phyloP scores from a whole-genome alignment of 345 rosid species.

The Linum lewisii region DNA sequence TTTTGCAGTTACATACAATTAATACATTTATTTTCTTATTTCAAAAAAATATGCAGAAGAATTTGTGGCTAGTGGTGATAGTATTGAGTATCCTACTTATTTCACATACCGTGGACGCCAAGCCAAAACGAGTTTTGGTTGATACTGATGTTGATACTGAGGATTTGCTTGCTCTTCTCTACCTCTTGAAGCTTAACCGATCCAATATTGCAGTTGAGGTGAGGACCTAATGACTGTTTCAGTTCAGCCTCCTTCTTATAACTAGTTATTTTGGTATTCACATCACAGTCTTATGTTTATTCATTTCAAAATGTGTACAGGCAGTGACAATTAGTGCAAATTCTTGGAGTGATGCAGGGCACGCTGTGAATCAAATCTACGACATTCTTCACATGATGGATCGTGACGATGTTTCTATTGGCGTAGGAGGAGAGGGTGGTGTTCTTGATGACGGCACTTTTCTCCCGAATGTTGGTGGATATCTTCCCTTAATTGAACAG shows the following conservation, averaged over 20 bases:
- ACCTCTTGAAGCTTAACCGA: conserved; percentile 22
- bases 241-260: too few species aligned
- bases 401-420: conserved; percentile 21
- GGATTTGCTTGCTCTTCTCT: conserved; percentile 24
- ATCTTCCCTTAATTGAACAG: conserved; percentile 23
- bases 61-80: background rate
- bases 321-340: conserved; percentile 21
- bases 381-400: conserved; percentile 21
- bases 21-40: too few species aligned
- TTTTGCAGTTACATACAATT: too few species aligned
- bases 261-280: too few species aligned
- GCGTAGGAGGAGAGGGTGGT: conserved; percentile 27
- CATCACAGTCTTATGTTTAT: background rate
- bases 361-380: conserved; percentile 19
- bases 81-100: background rate
- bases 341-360: conserved; percentile 21
- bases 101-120: background rate
- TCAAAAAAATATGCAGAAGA: background rate
- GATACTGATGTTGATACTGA: conserved; percentile 24
- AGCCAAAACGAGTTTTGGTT: conserved; percentile 17
- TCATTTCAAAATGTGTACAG: conserved; percentile 6
- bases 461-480: conserved; percentile 24
- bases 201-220: conserved; percentile 6
- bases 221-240: conserved; percentile 3
- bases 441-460: conserved; percentile 12